A percentile compares a stretch with the other conserved stretches of the same genome.
Conservation (phyloP, 345 rosid species). For the Noccaea caerulescens region DNA sequence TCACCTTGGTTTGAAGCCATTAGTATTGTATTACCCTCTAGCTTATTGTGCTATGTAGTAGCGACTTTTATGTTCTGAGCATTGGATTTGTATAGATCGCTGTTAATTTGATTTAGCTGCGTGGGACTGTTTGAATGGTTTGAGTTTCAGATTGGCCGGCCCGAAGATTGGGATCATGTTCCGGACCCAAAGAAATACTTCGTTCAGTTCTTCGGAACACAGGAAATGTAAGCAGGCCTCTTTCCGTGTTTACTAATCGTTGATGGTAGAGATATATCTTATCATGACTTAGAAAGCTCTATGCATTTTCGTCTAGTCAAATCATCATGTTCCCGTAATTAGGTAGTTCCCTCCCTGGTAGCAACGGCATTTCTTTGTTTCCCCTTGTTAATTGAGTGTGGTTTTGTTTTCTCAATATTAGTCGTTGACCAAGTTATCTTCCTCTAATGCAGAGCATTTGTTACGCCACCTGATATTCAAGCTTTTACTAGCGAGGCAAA, state of each 20-base stretch:
- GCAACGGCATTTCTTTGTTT: not conserved
- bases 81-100: not conserved
- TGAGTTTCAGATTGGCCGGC: constrained; percentile 73
- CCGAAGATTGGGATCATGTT: constrained; percentile 75
- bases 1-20: constrained; percentile 19
- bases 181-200: constrained; percentile 85
- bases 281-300: not conserved
- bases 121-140: constrained; percentile 39
- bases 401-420: constrained; percentile 12
- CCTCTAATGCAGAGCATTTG: constrained; percentile 70
- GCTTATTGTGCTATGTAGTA: constrained; percentile 7
- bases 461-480: constrained; percentile 81
- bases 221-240: constrained; percentile 75
- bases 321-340: constrained; percentile 7
- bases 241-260: constrained; percentile 22
- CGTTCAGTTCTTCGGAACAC: constrained; percentile 84
- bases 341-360: constrained; percentile 3
- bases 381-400: constrained; percentile 19
- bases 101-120: constrained; percentile 6
- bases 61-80: not conserved
- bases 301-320: constrained; percentile 5
- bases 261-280: constrained; percentile 15
- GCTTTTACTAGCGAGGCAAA: constrained; percentile 77
- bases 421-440: constrained; percentile 35
- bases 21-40: not conserved